Evolutionary conservation across 768 basidiomycete species (phyloP).

Genomic region (Lactifluus echinatus): DNA sequence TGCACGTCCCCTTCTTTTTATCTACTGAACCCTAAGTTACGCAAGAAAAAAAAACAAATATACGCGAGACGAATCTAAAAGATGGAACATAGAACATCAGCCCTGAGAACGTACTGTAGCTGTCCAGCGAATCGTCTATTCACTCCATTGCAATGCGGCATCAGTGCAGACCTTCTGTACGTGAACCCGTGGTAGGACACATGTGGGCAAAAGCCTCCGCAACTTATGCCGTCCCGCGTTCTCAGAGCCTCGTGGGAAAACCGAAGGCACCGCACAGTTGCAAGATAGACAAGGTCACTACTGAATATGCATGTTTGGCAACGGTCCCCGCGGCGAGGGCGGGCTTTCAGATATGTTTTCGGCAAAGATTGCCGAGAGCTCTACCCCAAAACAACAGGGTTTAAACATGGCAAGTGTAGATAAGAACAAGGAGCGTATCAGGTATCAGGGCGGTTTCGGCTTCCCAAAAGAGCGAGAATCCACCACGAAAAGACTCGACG

Average conservation of each 20-base stretch:
- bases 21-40: background rate
- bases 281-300: too few relatives aligned
- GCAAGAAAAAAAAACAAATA: background rate
- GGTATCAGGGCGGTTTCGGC: background rate
- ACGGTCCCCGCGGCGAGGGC: slow-evolving; percentile 48
- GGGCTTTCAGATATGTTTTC: slow-evolving; percentile 35
- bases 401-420: slow-evolving; percentile 42
- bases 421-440: slow-evolving; percentile 44
- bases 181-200: background rate
- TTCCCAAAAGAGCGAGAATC: background rate
- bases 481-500: slow-evolving; percentile 38
- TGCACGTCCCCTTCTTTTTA: background rate
- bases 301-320: background rate
- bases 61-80: background rate
- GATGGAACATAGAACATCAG: background rate
- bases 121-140: background rate
- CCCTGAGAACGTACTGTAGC: background rate
- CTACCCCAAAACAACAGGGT: slow-evolving; percentile 44
- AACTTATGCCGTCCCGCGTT: too few relatives aligned
- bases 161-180: background rate
- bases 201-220: too few relatives aligned
- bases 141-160: background rate
- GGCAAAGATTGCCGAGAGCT: slow-evolving; percentile 34
- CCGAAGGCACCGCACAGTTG: too few relatives aligned
- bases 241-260: too few relatives aligned